Percentiles rank a stretch among this genome's conserved stretches.
Evolutionary conservation across 2,329 filamentous ascomycete genomes (phyloP).

Genomic region (Phaeosphaeria sp.): DNA sequence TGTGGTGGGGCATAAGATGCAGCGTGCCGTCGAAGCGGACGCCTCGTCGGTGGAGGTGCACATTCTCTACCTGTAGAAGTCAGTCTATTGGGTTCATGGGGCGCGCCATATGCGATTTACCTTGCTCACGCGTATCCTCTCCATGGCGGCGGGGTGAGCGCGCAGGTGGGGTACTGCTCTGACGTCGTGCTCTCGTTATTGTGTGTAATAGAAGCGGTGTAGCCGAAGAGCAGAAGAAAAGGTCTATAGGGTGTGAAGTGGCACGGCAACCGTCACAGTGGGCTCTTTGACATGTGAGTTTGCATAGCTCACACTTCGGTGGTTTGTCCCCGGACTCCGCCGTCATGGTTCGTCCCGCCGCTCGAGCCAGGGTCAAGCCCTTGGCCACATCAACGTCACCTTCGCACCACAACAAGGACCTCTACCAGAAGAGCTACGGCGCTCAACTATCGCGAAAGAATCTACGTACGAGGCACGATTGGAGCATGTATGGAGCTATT

Average conservation of each 20-base stretch:
- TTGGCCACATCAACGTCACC: conserved; percentile 26
- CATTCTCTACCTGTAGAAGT: conserved; percentile 64
- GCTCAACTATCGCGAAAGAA: too few species aligned
- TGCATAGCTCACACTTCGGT: conserved; percentile 19
- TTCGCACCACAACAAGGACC: not conserved
- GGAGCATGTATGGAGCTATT: too few species aligned
- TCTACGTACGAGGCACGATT: too few species aligned
- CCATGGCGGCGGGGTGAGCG: conserved; percentile 38
- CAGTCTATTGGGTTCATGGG: conserved; percentile 8
- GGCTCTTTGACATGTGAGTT: conserved; percentile 11
- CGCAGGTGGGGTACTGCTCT: not conserved
- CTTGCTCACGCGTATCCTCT: conserved; percentile 57
- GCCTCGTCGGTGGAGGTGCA: conserved; percentile 65
- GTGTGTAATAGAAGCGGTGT: not conserved
- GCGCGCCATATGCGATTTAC: conserved; percentile 24
- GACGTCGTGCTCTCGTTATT: not conserved
- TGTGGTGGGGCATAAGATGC: conserved; percentile 68
- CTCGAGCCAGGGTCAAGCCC: conserved; percentile 23
- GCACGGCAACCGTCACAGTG: conserved; percentile 3
- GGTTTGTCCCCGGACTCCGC: conserved; percentile 28
- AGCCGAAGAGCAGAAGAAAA: not conserved
- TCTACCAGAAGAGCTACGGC: too few species aligned
- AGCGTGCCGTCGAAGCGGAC: conserved; percentile 65
- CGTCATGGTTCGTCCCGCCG: conserved; percentile 30
- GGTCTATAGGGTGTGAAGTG: not conserved